Evolutionary conservation across 495 filamentous ascomycete genomes (phyloP), one percentile per base, ranked within the genome.

Genomic region (Aspergillus wentii): DNA sequence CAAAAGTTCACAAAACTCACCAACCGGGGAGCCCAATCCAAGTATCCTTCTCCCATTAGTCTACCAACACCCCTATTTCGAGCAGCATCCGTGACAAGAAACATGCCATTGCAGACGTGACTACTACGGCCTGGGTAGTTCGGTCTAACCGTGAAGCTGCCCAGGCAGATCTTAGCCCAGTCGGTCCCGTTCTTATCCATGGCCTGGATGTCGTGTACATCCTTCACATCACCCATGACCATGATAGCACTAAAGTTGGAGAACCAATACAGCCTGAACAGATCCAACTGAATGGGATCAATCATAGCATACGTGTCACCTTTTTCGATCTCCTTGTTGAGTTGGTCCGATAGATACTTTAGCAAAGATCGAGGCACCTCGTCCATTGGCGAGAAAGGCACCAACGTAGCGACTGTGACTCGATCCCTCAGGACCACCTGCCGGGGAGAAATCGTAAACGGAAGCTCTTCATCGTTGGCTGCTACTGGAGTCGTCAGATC

Each of bases 251-350:
- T 90, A 49, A 97, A 96, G 49, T 89, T 94, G 43, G 88, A 86
- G 56, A 98, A 94, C 92, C 92, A 98, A 56, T 95, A 97, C 19
- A 79, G 71, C 9, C 80, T 80, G 44, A 97, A 98, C 27, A 80
- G 78, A 2, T 80, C 75, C 15, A 85, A 60, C 4, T 84, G 65
- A 64, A 97, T 79, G 9, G 81, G 71, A 17, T 88, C 82, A 41
- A 86, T 78, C 82, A 96, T 90, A 28, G 92, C 90, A 67, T 95
- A 98, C 2, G 94, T 96, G 56, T 98, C 89, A 22, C 92, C 92
- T 55, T 86, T 85, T 56, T 94, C 88, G 47, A 98, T 95, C 60
- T 98, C 92, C 57, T 85, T 83, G 57, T 91, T 94, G 48, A 97
- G 72, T 61, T 94, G 86, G 48, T 88, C 82, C 30, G 74, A 81